Evolutionary conservation across 768 basidiomycete genomes (phyloP), one percentile per base, ranked within the genome.

Genomic region (Kwoniella sp.): DNA sequence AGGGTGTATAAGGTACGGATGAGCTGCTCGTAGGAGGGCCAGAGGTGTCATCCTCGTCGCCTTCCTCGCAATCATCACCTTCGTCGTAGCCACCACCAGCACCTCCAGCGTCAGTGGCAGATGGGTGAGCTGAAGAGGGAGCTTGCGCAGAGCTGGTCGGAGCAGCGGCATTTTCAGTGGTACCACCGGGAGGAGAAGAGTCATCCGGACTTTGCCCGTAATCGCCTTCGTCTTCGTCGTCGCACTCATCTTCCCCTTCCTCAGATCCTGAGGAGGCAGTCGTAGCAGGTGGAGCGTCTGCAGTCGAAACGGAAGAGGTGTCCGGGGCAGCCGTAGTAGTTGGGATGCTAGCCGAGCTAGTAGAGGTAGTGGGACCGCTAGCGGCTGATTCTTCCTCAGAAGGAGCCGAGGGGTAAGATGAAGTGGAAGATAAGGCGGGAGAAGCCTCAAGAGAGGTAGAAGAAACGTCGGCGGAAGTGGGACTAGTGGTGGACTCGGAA

Each of bases 141-240:
- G 25, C 17, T 26, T 55, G 29, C 7, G 55, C n/a, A 22, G 30
- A n/a, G 9, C 22, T 28, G 15, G 55, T 15, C 17, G 28, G 28
- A 56, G 55, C 28, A 56, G 55, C 28, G 9, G 26, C 55, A 15
- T 20, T 23, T 3, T 34, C 37, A n/a, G 56, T 57, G 2, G 56
- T n/a, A 45, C 34, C 12, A 8, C 15, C 20, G 4, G 55, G 22
- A 13, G 55, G 22, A 13, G 34, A 34, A 34, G 5, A 48, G 23
- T 20, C 47, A 48, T 7, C 5, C 47, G 15, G 20, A 17, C 8
- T 4, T 7, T 8, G 8, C 15, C 23, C 47, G 47, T 20, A 8
- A 23, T n/a, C 47, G 47, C 20, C 47, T 51, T 51, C 15, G 17
- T 51, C 15, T 26, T 51, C 50, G 4, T 28, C 50, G 8, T 4